Base-by-base conservation (phyloP, 345 rosid species). In the Schrenkiella parvula region DNA sequence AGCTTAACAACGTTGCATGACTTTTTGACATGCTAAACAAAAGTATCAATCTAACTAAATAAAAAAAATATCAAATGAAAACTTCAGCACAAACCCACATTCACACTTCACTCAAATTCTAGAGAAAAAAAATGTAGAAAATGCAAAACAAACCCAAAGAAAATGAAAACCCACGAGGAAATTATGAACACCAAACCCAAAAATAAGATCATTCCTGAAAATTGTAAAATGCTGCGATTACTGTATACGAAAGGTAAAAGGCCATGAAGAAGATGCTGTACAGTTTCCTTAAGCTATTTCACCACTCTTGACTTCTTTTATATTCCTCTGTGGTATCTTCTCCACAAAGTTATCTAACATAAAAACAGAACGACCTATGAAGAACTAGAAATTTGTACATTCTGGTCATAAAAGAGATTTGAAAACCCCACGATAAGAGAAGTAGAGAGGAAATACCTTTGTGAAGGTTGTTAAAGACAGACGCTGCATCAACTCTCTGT, bases 381-480 rank as follows among this genome's bases (percentile, higher is more conserved):
- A 23, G 22, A 32, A 56, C 35, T 52, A 11, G 11, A 52, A 25
- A 5, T n/a, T 53, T 53, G 61, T 41, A 39, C n/a, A 58, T 11
- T 15, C 8, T 59, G 19, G 19, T 15, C 28, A 35, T 35, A 12
- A 9, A 15, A 15, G 55, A 31, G 18, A 11, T 3, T n/a, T 15
- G 2, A 17, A 70, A 57, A 1, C 5, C 4, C 34, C 5, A 39
- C 1, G 60, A 53, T 15, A 12, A 55, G 23, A 39, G 48, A 52
- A 41, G 38, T 1, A 13, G 19, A 70, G 17, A 70, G 37, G 2
- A 43, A 75, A 55, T 71, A 78, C 87, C 77, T 76, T 70, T 80
- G 53, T 66, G 74, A 42, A 76, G 52, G 58, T 62, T 42, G 0
- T 19, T 59, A 60, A 57, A 26, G 28, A 29, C 41, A 61, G 48